Evolutionary conservation across 2,329 filamentous ascomycete genomes (phyloP).

Genomic region (Alternaria alternata): DNA sequence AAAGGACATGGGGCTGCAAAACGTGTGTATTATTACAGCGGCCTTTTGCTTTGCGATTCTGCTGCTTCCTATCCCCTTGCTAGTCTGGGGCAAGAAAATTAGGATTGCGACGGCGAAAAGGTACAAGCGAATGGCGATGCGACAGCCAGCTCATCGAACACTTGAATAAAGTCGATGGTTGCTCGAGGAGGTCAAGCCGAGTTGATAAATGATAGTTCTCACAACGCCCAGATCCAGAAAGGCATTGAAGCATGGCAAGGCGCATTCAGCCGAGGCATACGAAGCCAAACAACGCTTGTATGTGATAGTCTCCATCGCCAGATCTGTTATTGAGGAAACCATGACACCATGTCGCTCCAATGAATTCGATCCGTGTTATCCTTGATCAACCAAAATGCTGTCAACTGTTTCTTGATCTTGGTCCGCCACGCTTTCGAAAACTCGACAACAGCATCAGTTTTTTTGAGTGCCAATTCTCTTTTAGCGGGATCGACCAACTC

Average conservation of each 20-base stretch:
- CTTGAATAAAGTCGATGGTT: background rate
- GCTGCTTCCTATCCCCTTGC: conserved; percentile 21
- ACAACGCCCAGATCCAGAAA: background rate
- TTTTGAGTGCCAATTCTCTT: conserved; percentile 7
- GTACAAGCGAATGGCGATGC: conserved; percentile 21
- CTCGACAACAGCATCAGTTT: background rate
- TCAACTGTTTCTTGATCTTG: conserved; percentile 7
- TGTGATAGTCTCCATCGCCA: background rate
- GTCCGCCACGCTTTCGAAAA: conserved; percentile 1
- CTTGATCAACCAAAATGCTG: conserved; percentile 13
- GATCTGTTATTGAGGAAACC: background rate
- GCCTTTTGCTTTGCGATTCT: conserved; percentile 46
- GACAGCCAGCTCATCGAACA: conserved; percentile 19
- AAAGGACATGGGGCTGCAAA: conserved; percentile 48
- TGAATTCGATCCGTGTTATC: conserved; percentile 7
- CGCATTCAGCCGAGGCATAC: background rate
- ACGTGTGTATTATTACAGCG: conserved; percentile 54
- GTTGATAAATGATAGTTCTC: background rate
- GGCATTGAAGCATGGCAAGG: background rate
- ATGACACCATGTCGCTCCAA: conserved; percentile 12
- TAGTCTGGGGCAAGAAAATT: conserved; percentile 24
- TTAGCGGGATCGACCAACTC: conserved; percentile 2
- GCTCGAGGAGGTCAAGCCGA: background rate
- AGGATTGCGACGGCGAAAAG: conserved; percentile 19
- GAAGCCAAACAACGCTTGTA: background rate